Percentiles rank a stretch among this genome's conserved stretches.
phyloP scores from a whole-genome alignment of 371 early-diverging fungal species.

The Smittium mucronatum region DNA sequence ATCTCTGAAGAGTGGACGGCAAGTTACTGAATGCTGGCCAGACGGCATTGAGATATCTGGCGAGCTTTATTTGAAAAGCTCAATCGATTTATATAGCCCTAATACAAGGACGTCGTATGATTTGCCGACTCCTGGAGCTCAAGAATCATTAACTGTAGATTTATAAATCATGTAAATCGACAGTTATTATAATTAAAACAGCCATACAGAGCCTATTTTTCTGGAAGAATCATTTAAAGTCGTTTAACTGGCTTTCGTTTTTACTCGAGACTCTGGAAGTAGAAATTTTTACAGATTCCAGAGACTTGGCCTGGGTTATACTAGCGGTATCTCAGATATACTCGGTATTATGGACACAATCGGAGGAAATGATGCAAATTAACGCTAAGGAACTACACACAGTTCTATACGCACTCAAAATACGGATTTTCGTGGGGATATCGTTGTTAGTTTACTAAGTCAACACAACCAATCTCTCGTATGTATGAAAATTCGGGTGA shows the following conservation, averaged over 20 bases:
- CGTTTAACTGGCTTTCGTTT: not conserved
- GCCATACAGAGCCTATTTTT: conserved; percentile 5
- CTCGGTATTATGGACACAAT: not conserved
- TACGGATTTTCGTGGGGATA: not conserved
- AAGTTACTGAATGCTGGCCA: not conserved
- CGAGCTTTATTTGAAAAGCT: conserved; percentile 12
- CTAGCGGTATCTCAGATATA: not conserved
- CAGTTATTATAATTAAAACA: not conserved
- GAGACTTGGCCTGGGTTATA: not conserved
- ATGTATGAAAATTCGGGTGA: not conserved
- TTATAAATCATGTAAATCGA: not conserved
- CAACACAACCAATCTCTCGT: not conserved
- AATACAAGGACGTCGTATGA: not conserved
- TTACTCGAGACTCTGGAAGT: not conserved
- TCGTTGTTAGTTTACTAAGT: not conserved
- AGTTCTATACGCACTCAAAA: not conserved
- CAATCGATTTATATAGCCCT: conserved; percentile 9
- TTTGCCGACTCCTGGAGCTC: not conserved
- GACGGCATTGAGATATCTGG: conserved; percentile 9
- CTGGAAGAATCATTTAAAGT: not conserved
- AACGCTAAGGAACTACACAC: not conserved
- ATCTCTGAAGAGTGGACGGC: not conserved
- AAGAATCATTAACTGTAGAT: not conserved
- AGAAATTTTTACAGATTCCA: not conserved
- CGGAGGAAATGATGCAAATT: not conserved